phyloP scores from a whole-genome alignment of 2,329 filamentous ascomycete genomes.

The Lachnellula hyalina region DNA sequence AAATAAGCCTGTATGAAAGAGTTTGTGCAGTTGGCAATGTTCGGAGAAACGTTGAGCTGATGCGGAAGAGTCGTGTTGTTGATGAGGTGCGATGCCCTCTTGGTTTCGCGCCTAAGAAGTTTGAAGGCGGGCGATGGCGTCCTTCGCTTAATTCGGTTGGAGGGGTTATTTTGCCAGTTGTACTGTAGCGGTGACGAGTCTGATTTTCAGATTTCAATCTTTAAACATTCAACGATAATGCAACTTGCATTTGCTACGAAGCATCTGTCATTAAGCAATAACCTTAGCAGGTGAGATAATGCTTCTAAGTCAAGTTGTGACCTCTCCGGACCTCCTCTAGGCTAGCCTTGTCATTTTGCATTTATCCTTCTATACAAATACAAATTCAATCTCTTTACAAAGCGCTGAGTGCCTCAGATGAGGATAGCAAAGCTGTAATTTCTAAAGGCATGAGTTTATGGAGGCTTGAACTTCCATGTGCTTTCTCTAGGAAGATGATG shows the following conservation, averaged over 20 bases:
- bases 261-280: no score
- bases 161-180: not conserved
- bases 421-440: not conserved
- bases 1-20: not conserved
- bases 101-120: not conserved
- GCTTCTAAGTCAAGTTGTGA: not conserved
- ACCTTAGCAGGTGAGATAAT: not conserved
- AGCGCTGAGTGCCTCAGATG: conserved; percentile 1
- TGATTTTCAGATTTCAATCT: not conserved
- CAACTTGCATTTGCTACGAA: no score
- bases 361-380: conserved; percentile 1
- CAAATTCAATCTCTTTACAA: not conserved
- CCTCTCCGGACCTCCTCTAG: not conserved
- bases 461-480: no score
- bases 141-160: not conserved
- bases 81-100: not conserved
- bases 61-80: conserved; percentile 3
- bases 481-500: no score
- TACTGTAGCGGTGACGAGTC: not conserved
- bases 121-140: not conserved
- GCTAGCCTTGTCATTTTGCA: not conserved
- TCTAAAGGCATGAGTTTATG: no score
- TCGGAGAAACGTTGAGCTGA: conserved; percentile 11
- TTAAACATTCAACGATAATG: not conserved
- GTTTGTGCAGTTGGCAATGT: conserved; percentile 2